These are phyloP conservation scores for Daedaleopsis sinensis DNA, from an alignment of 768 basidiomycete species.

Conservation along the genomic window DNA sequence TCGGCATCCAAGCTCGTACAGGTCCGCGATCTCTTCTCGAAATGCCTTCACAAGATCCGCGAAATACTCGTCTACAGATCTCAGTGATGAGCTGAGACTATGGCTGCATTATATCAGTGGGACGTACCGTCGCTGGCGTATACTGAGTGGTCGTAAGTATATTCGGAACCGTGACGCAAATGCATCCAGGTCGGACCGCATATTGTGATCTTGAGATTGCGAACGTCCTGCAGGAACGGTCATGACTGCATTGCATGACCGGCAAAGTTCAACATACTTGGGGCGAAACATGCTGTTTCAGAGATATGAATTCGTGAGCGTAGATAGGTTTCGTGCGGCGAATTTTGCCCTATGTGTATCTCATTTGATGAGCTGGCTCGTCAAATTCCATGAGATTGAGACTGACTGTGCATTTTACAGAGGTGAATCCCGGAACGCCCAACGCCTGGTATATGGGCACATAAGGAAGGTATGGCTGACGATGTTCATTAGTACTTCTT, in stretches of 20 bases:
- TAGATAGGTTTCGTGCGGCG: constrained; percentile 61
- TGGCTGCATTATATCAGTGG: background rate
- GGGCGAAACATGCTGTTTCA: constrained; percentile 56
- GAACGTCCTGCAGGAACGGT: constrained; percentile 49
- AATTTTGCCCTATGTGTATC: constrained; percentile 54
- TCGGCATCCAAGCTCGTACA: constrained; percentile 47
- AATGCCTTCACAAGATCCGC: constrained; percentile 49
- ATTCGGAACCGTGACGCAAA: constrained; percentile 59
- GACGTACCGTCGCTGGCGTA: constrained; percentile 58
- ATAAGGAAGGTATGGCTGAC: constrained; percentile 26
- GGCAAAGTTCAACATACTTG: constrained; percentile 41
- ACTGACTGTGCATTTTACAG: constrained; percentile 26
- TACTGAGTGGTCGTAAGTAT: constrained; percentile 58
- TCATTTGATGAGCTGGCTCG: too few species aligned
- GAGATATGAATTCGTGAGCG: constrained; percentile 59
- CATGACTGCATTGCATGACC: background rate
- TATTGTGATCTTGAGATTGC: constrained; percentile 68
- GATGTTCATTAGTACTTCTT: background rate
- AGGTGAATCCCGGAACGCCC: constrained; percentile 24
- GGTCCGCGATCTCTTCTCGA: constrained; percentile 44
- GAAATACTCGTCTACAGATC: constrained; percentile 43
- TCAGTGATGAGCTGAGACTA: background rate
- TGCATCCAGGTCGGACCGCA: constrained; percentile 74
- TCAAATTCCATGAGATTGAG: too few species aligned
- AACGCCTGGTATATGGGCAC: constrained; percentile 21